Conservation (phyloP, 2,329 filamentous ascomycete genomes). For the Orbilia oligospora region DNA sequence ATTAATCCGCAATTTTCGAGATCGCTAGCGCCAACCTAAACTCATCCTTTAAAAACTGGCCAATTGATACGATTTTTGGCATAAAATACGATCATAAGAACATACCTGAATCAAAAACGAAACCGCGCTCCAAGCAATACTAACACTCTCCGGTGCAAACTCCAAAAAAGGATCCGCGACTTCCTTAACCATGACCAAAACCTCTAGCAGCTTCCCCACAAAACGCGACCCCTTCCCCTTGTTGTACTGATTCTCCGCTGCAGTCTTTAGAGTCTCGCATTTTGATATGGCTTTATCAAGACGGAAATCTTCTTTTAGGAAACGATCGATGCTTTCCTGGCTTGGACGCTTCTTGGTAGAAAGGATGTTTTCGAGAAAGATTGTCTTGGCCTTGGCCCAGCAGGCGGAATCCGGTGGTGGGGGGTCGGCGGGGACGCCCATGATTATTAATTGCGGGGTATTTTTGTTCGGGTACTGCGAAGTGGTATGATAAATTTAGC, state of each 20-base stretch:
- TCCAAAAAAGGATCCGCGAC: constrained; percentile 52
- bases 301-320: constrained; percentile 54
- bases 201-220: constrained; percentile 53
- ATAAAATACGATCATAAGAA: too few species aligned
- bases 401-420: constrained; percentile 51
- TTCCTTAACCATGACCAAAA: constrained; percentile 49
- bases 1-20: constrained; percentile 57
- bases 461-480: neutral
- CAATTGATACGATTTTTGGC: too few species aligned
- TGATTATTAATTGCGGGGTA: constrained; percentile 12
- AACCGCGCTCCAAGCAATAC: constrained; percentile 56
- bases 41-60: neutral
- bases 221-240: constrained; percentile 54
- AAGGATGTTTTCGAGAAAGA: constrained; percentile 51
- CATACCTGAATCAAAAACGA: constrained; percentile 56
- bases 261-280: constrained; percentile 50
- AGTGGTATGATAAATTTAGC: neutral
- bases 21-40: constrained; percentile 56
- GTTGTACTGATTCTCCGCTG: constrained; percentile 58
- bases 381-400: constrained; percentile 54
- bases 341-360: constrained; percentile 47
- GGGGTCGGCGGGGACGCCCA: constrained; percentile 26
- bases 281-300: constrained; percentile 58
- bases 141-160: constrained; percentile 58
- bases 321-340: constrained; percentile 56